A percentile compares a stretch with the other conserved stretches of the same genome.
These are phyloP conservation scores for Cyberlindnera suaveolens DNA, from an alignment of 805 yeast genomes.

Conservation along the genomic window DNA sequence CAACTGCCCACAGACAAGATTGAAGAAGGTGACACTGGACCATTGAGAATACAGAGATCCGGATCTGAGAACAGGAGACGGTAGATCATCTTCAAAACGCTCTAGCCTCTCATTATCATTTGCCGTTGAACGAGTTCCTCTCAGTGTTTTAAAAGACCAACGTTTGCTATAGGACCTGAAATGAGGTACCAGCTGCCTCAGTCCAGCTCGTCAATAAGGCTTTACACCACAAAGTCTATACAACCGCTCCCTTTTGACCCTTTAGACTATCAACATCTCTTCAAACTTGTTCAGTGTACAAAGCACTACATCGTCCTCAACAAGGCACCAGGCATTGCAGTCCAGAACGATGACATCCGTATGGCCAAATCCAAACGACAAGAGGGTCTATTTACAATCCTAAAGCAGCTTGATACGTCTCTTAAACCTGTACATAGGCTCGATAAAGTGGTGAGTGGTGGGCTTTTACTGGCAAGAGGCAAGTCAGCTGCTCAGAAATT, in stretches of 20 bases:
- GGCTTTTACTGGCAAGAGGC: conserved; percentile 30
- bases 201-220: too few species aligned
- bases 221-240: neutral
- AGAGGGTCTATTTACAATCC: conserved; percentile 10
- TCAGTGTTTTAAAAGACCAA: too few species aligned
- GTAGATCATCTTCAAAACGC: too few species aligned
- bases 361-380: conserved; percentile 4
- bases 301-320: conserved; percentile 20
- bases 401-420: conserved; percentile 5
- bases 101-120: too few species aligned
- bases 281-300: neutral
- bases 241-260: neutral
- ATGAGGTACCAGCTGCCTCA: too few species aligned
- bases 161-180: too few species aligned
- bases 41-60: too few species aligned
- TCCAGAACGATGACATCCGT: conserved; percentile 26
- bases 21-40: too few species aligned
- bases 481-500: conserved; percentile 28
- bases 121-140: too few species aligned
- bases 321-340: conserved; percentile 30
- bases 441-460: conserved; percentile 36
- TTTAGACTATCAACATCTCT: neutral
- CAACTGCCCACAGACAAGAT: too few species aligned
- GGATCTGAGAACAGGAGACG: too few species aligned
- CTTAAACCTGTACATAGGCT: conserved; percentile 32